These are phyloP conservation scores for Salix suchowensis DNA, from an alignment of 345 rosid species.

Conservation along the genomic window DNA sequence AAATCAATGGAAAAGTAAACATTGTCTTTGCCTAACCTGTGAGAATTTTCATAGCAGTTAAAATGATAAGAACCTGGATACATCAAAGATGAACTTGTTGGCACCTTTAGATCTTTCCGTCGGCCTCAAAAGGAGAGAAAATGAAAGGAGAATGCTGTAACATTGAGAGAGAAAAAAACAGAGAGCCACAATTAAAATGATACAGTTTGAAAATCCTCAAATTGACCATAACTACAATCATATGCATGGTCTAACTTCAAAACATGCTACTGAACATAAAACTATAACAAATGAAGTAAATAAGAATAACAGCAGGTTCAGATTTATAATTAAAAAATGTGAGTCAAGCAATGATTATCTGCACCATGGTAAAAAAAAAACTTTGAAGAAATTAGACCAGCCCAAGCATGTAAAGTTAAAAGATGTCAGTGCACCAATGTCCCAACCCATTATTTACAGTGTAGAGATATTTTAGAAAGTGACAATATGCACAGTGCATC, in stretches of 20 bases:
- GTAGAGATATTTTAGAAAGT: too few relatives aligned
- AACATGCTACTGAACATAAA: not conserved
- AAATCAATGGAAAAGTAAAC: constrained; percentile 1
- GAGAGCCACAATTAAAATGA: not conserved
- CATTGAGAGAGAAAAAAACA: not conserved
- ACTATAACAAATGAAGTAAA: not conserved
- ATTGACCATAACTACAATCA: not conserved
- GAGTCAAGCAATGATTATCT: not conserved
- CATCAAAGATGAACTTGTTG: constrained; percentile 25
- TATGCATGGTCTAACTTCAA: not conserved
- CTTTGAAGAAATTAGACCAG: too few relatives aligned
- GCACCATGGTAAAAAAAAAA: not conserved
- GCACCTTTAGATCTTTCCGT: constrained; percentile 29
- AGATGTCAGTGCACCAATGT: too few relatives aligned
- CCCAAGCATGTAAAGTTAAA: too few relatives aligned
- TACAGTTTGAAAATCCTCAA: not conserved
- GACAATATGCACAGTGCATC: too few relatives aligned
- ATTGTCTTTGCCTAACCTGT: constrained; percentile 48
- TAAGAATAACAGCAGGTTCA: not conserved
- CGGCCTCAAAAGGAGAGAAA: constrained; percentile 22
- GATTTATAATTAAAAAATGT: not conserved
- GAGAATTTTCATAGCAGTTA: constrained; percentile 13
- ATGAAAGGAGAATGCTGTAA: constrained; percentile 3
- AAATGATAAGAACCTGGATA: constrained; percentile 19
- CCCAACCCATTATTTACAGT: too few relatives aligned